phyloP scores from a whole-genome alignment of 2,329 filamentous ascomycete species.

The Arthrinium puccinioides region DNA sequence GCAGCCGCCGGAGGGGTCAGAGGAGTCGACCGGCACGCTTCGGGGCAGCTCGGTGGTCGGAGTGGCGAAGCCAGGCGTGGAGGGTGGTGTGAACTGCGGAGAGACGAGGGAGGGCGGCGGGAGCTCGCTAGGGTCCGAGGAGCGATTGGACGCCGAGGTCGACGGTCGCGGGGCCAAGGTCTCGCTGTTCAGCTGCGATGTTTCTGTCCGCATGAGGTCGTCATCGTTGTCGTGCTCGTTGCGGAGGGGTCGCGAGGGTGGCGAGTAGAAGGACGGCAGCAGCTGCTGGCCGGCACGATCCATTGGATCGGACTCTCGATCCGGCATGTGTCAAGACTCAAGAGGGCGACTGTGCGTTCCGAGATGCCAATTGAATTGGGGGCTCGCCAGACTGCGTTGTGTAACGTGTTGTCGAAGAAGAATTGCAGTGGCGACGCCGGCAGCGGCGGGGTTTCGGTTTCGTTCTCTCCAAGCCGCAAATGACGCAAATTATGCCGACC shows the following conservation, averaged over 20 bases:
- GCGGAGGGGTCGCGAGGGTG: constrained; percentile 21
- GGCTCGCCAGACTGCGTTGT: too few relatives aligned
- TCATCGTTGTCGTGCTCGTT: neutral
- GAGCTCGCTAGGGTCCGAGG: constrained; percentile 7
- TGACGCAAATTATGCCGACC: too few relatives aligned
- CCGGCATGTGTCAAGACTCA: too few relatives aligned
- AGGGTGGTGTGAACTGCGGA: constrained; percentile 72
- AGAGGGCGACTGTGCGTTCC: too few relatives aligned
- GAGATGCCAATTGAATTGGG: too few relatives aligned
- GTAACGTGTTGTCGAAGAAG: too few relatives aligned
- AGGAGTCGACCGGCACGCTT: constrained; percentile 54
- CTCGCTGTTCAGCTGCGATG: constrained; percentile 19
- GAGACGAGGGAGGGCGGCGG: constrained; percentile 71
- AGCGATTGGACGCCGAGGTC: neutral
- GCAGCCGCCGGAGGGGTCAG: constrained; percentile 49
- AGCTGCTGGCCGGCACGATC: too few relatives aligned
- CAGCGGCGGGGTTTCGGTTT: too few relatives aligned
- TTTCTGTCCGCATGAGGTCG: constrained; percentile 6
- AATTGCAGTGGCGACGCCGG: too few relatives aligned
- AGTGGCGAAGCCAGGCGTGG: constrained; percentile 53
- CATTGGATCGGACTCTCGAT: too few relatives aligned
- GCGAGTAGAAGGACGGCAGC: constrained; percentile 41
- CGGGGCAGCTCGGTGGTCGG: constrained; percentile 37
- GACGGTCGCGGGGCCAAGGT: constrained; percentile 27
- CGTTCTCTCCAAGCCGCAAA: too few relatives aligned